Conservation (phyloP, 1,284 basidiomycete genomes). For the Puccinia triticina region DNA sequence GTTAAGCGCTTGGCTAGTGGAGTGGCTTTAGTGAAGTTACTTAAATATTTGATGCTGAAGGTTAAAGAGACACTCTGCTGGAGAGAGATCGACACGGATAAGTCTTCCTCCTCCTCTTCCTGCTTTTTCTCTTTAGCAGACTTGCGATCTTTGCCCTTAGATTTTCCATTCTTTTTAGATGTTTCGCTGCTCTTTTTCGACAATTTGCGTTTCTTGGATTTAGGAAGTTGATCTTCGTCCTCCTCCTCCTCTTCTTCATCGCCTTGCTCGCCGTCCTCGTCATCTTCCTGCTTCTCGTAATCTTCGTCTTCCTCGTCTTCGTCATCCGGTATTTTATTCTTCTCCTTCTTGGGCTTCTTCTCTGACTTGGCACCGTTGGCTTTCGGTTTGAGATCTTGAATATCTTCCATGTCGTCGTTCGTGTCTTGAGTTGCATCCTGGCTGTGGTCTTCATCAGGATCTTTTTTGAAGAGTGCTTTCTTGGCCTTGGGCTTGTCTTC, state of each 20-base stretch:
- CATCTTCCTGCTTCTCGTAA: neutral
- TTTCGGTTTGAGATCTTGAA: slow-evolving; percentile 20
- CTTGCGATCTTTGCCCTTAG: slow-evolving; percentile 51
- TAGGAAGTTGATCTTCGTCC: slow-evolving; percentile 16
- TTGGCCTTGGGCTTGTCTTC: neutral
- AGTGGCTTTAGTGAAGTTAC: slow-evolving; percentile 93
- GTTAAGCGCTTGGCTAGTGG: slow-evolving; percentile 73
- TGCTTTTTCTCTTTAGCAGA: slow-evolving; percentile 53
- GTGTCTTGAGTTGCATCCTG: slow-evolving; percentile 47
- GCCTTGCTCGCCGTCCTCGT: slow-evolving; percentile 52
- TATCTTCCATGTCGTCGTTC: slow-evolving; percentile 49
- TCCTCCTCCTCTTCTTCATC: slow-evolving; percentile 57
- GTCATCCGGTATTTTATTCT: slow-evolving; percentile 53
- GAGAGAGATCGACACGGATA: slow-evolving; percentile 57
- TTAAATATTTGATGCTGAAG: slow-evolving; percentile 95
- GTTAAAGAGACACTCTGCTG: slow-evolving; percentile 83
- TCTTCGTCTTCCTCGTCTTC: slow-evolving; percentile 54
- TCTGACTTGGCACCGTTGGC: neutral
- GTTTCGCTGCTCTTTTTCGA: slow-evolving; percentile 51
- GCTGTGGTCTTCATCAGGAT: slow-evolving; percentile 6
- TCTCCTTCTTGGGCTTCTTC: slow-evolving; percentile 52
- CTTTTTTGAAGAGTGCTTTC: neutral
- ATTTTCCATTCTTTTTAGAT: slow-evolving; percentile 52
- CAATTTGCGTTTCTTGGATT: slow-evolving; percentile 45
- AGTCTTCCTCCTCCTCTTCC: slow-evolving; percentile 59